Conservation (phyloP, 75 land plant species). For the Chamaecyparis obtusa region DNA sequence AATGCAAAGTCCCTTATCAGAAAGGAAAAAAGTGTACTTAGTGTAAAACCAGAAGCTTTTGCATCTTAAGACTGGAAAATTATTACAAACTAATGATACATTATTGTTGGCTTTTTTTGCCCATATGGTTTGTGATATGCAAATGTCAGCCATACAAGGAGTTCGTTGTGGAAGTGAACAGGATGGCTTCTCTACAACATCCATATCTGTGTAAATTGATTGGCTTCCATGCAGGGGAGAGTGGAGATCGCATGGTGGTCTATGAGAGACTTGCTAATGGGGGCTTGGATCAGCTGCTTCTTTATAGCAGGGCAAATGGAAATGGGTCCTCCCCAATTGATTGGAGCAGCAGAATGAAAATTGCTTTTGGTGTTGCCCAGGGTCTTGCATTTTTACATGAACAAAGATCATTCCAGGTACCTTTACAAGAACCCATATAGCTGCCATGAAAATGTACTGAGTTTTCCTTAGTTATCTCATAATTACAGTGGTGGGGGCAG, state of each 20-base stretch:
- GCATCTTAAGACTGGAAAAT: no score
- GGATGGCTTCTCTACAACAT: constrained; percentile 7
- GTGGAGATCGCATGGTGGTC: constrained; percentile 26
- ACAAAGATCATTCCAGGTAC: constrained; percentile 24
- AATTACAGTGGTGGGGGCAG: not conserved
- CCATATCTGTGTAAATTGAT: constrained; percentile 21
- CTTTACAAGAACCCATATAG: not conserved
- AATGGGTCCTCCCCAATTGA: constrained; percentile 20
- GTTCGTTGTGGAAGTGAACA: not conserved
- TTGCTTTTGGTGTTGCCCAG: constrained; percentile 34
- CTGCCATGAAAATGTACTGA: not conserved
- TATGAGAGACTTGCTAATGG: constrained; percentile 31
- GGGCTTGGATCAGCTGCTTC: constrained; percentile 21
- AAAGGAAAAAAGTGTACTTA: no score
- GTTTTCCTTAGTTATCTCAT: no score
- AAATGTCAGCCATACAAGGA: not conserved
- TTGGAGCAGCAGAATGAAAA: constrained; percentile 31
- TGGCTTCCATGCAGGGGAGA: constrained; percentile 18
- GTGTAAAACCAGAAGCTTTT: no score
- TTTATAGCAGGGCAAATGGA: not conserved
- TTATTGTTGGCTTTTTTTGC: no score
- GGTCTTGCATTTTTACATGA: constrained; percentile 43
- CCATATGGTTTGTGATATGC: no score
- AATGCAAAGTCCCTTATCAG: no score
- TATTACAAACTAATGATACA: no score